Conservation (phyloP, 495 filamentous ascomycete species). For the Hypoxylon crocopeplum region DNA sequence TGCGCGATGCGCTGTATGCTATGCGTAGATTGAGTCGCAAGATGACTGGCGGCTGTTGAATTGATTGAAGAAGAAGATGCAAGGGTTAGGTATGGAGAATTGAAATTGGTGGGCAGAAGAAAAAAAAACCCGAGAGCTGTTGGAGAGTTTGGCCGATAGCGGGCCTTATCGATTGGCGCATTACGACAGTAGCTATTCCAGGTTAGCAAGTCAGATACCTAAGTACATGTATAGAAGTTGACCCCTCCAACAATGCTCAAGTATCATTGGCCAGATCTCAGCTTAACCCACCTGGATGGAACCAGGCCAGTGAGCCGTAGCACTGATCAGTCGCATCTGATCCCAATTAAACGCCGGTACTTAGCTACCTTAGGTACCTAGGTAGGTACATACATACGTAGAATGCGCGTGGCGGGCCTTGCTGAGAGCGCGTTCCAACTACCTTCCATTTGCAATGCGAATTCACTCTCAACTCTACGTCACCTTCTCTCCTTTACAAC, state of each 20-base stretch:
- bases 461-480: too few species aligned
- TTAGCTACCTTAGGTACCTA: too few species aligned
- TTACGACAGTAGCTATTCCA: background rate
- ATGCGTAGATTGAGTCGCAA: conserved; percentile 18
- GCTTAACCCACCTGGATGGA: conserved; percentile 10
- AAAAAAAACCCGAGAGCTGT: conserved; percentile 10
- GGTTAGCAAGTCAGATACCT: background rate
- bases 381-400: conserved; percentile 4
- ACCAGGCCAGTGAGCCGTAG: background rate
- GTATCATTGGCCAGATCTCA: conserved; percentile 18
- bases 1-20: too few species aligned
- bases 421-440: conserved; percentile 18
- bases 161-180: conserved; percentile 24
- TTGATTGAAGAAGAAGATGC: conserved; percentile 3
- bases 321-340: conserved; percentile 1
- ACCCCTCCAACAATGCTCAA: too few species aligned
- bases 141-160: conserved; percentile 1
- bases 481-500: too few species aligned
- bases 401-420: conserved; percentile 2
- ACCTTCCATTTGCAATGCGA: too few species aligned
- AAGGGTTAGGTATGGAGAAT: conserved; percentile 18
- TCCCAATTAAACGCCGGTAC: conserved; percentile 5
- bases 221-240: background rate
- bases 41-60: background rate
- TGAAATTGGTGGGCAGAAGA: conserved; percentile 11